These are phyloP conservation scores for Colletotrichum sp. DNA, from an alignment of 2,329 filamentous ascomycete genomes.

Conservation along the genomic window DNA sequence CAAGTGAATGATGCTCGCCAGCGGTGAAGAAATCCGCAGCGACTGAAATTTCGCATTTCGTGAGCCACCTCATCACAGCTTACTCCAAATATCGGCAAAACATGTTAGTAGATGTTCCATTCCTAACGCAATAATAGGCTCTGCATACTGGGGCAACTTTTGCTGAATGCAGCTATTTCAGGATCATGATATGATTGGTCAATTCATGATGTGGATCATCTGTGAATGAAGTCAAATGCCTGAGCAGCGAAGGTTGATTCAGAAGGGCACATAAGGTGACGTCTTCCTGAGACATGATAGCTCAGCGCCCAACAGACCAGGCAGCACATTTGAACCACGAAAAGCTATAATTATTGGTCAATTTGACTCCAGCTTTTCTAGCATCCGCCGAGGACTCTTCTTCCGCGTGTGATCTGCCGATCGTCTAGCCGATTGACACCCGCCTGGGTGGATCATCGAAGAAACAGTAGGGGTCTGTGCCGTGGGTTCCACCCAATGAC, in stretches of 20 bases:
- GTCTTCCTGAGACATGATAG: background rate
- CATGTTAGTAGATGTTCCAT: background rate
- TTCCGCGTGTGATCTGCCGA: background rate
- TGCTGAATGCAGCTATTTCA: background rate
- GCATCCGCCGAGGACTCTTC: background rate
- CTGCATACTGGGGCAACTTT: rapidly evolving
- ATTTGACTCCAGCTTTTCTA: background rate
- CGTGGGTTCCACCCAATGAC: background rate
- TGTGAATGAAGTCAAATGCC: background rate
- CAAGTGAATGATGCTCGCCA: background rate
- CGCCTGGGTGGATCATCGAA: background rate
- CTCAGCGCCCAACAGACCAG: background rate
- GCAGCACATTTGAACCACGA: background rate
- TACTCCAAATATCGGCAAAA: rapidly evolving
- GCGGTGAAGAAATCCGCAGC: background rate
- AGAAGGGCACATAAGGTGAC: background rate
- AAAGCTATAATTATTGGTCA: rapidly evolving
- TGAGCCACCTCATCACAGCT: rapidly evolving
- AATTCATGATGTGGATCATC: background rate
- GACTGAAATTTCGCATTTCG: background rate
- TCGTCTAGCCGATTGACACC: background rate
- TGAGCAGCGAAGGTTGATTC: background rate
- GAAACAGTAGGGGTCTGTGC: background rate
- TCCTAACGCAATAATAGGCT: background rate
- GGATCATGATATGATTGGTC: background rate